phyloP scores from a whole-genome alignment of 441 rosid genomes.

The Flueggea neowawraea region DNA sequence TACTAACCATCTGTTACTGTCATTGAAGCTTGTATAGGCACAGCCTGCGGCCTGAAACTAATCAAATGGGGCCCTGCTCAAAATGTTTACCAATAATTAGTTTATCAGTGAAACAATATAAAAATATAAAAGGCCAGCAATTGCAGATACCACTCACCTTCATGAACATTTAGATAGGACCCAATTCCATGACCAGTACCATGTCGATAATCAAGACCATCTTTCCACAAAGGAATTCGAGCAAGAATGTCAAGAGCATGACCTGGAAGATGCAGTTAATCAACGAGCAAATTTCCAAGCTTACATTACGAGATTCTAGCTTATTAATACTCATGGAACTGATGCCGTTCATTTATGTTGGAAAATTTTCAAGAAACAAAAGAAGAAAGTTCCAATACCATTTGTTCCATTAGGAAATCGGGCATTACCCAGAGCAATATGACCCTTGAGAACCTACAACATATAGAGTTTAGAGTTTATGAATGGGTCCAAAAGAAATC shows the following conservation, averaged over 20 bases:
- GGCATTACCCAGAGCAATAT: constrained; percentile 80
- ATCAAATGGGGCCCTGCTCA: constrained; percentile 88
- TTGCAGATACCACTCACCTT: constrained; percentile 42
- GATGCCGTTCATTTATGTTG: too few relatives aligned
- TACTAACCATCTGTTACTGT: constrained; percentile 94
- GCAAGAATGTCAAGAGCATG: constrained; percentile 92
- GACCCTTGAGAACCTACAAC: constrained; percentile 88
- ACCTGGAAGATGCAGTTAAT: constrained; percentile 37
- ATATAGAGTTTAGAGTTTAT: neutral
- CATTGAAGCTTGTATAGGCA: constrained; percentile 95
- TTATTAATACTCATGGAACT: neutral
- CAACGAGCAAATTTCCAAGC: neutral
- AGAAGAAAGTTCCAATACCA: constrained; percentile 37
- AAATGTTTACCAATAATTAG: constrained; percentile 9
- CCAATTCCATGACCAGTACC: constrained; percentile 99
- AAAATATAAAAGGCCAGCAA: neutral
- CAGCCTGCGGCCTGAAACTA: constrained; percentile 84
- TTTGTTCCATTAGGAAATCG: constrained; percentile 89
- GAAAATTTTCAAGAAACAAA: neutral
- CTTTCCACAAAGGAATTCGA: constrained; percentile 82
- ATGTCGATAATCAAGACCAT: constrained; percentile 94
- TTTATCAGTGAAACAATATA: constrained; percentile 7
- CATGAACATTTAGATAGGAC: constrained; percentile 93
- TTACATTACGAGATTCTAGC: neutral
- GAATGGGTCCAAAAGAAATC: neutral